A percentile compares a stretch with the other conserved stretches of the same genome.
These are phyloP conservation scores for Termitomyces sp. DNA, from an alignment of 768 basidiomycete species.

Conservation along the genomic window DNA sequence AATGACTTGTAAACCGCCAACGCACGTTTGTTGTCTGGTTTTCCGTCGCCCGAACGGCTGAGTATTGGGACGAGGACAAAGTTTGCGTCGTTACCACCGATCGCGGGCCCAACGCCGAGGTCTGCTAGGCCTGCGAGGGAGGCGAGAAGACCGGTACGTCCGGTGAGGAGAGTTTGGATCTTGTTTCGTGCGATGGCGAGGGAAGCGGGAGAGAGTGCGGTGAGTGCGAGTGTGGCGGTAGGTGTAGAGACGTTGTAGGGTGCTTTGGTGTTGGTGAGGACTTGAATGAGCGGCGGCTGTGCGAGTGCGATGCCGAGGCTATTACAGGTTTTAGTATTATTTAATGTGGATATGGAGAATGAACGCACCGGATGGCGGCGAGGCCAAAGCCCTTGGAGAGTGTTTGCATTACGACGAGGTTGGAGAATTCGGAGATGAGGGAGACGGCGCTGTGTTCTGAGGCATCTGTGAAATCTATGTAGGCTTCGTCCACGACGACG, in stretches of 20 bases:
- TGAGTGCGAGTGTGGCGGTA: conserved; percentile 74
- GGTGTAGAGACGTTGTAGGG: conserved; percentile 96
- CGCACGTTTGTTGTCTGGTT: conserved; percentile 58
- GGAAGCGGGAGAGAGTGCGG: conserved; percentile 67
- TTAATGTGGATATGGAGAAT: not conserved
- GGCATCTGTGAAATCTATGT: conserved; percentile 81
- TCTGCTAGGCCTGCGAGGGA: conserved; percentile 31
- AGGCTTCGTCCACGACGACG: conserved; percentile 93
- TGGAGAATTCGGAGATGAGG: conserved; percentile 76
- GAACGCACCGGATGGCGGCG: conserved; percentile 82
- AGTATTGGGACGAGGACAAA: conserved; percentile 82
- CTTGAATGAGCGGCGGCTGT: conserved; percentile 83
- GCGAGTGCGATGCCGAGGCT: conserved; percentile 90
- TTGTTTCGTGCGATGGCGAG: conserved; percentile 62
- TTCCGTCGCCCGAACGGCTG: conserved; percentile 25
- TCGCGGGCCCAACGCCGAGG: conserved; percentile 55
- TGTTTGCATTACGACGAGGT: conserved; percentile 94
- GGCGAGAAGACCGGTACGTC: conserved; percentile 49
- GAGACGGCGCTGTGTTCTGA: conserved; percentile 55
- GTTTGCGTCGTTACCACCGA: conserved; percentile 87
- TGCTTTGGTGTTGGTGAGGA: conserved; percentile 92
- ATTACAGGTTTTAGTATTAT: not conserved
- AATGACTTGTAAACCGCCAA: conserved; percentile 67
- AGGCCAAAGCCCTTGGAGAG: conserved; percentile 95
- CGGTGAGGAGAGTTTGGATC: conserved; percentile 47